Conservation (phyloP, 106 monocot genomes). For the Allium sativum region DNA sequence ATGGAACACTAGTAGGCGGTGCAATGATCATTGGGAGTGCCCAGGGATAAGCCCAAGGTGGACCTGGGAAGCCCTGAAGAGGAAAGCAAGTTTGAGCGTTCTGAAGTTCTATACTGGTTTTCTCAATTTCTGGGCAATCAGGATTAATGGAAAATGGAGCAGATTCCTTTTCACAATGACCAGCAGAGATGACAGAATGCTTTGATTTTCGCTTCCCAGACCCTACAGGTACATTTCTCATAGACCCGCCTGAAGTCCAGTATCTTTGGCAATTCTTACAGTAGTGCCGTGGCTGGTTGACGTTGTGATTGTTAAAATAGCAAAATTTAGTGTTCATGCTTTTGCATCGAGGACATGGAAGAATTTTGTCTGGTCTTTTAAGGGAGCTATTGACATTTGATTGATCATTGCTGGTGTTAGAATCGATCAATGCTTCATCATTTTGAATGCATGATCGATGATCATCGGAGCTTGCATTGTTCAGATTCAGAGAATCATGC, state of each 20-base stretch:
- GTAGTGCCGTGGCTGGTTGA: constrained; percentile 55
- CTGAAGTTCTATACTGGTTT: constrained; percentile 16
- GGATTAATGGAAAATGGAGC: no score
- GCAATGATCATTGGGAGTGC: constrained; percentile 13
- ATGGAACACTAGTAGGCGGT: constrained; percentile 14
- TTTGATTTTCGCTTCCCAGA: constrained; percentile 49
- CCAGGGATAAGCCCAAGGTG: constrained; percentile 23
- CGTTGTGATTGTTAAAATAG: constrained; percentile 64
- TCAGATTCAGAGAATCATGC: no score
- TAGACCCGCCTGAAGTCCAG: constrained; percentile 63
- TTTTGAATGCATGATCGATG: no score
- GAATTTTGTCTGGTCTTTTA: constrained; percentile 43
- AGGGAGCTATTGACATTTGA: not conserved
- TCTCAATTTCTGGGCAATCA: no score
- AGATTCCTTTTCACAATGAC: no score
- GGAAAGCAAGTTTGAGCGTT: constrained; percentile 17
- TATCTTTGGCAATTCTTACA: constrained; percentile 61
- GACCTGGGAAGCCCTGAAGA: constrained; percentile 13
- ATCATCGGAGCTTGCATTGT: not conserved
- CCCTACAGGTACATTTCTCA: constrained; percentile 61
- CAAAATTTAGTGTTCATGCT: constrained; percentile 64
- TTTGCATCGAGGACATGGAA: constrained; percentile 55
- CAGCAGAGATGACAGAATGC: constrained; percentile 1
- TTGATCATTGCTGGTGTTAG: constrained; percentile 7
- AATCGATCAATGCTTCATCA: not conserved